phyloP scores from a whole-genome alignment of 345 rosid species.

The Raphanus sativus region DNA sequence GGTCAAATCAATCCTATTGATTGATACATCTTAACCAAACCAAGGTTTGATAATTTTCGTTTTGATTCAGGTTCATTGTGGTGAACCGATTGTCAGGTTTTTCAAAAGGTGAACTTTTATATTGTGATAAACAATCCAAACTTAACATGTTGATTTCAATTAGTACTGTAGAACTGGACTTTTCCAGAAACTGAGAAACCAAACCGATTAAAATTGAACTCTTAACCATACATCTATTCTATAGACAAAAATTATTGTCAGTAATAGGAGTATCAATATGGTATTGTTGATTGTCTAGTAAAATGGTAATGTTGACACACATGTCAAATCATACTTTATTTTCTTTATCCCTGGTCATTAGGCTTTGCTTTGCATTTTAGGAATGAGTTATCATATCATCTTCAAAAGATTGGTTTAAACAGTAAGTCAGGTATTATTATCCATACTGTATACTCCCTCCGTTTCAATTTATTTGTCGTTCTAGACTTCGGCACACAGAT shows the following conservation, averaged over 20 bases:
- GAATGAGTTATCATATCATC: constrained; percentile 22
- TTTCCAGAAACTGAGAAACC: not conserved
- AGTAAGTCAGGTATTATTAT: constrained; percentile 4
- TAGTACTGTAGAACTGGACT: not conserved
- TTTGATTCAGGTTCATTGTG: not conserved
- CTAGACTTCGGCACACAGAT: too few species aligned
- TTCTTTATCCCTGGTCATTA: constrained; percentile 43
- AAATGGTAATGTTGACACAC: constrained; percentile 10
- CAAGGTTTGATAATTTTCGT: not conserved
- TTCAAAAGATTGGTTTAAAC: constrained; percentile 23
- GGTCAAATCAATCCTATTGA: not conserved
- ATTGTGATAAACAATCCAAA: not conserved
- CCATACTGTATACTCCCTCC: constrained; percentile 17
- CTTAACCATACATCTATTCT: not conserved
- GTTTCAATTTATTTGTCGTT: too few species aligned
- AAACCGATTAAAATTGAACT: not conserved
- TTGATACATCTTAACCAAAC: not conserved
- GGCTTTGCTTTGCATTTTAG: constrained; percentile 30
- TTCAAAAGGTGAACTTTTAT: not conserved
- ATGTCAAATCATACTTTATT: constrained; percentile 37
- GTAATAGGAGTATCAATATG: not conserved
- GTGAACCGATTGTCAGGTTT: not conserved
- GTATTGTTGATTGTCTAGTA: not conserved
- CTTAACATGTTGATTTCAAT: not conserved
- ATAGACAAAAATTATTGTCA: not conserved